Base-by-base conservation (phyloP, 1,139 yeast species). In the Geotrichum fermentans region DNA sequence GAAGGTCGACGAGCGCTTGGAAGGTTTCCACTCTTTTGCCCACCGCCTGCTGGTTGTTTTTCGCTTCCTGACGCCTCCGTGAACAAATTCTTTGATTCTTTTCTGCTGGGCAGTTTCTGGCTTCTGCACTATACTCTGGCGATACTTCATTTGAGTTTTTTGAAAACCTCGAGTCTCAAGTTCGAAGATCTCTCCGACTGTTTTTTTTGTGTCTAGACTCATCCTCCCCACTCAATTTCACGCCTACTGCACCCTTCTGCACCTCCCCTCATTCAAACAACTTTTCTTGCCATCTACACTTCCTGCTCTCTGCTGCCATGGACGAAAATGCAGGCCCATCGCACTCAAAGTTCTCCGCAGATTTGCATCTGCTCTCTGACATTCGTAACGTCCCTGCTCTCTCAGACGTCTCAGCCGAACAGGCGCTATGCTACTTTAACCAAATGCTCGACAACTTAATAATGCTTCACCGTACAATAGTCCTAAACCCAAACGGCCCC, bases 401-500 rank as follows among this genome's bases (percentile, higher is more conserved):
- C 13, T 39, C 40, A 28, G 39, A 52, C 7, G 52, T 60, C 22
- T 39, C 54, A 3, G 50, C 61, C 7, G 55, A 57, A 11, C 54
- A 58, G 42, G 62, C 63, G 13, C 45, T 59, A 43, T 56, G 51
- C 22, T 58, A 53, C 43, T 47, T 60, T 26, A 54, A 55, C 40
- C 60, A 58, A 46, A 50, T 58, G 33, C 49, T 59, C 32, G 53
- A 46, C 14, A 46, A 46, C 24, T 24, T 46, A 11, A 36, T 41
- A 17, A 21, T 41, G 7, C 37, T 46, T 11, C 43, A 41, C 32
- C 41, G 30, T 26, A 40, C 49, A 2, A 36, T 40, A 18, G 24
- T 40, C 6, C 28, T 40, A 10, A 36, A 40, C 11, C 35, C 43
- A 6, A 8, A 18, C 5, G 14, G 37, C 14, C 22, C 42, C 2